Conservation (phyloP, 495 filamentous ascomycete genomes). For the Niebla homalea region DNA sequence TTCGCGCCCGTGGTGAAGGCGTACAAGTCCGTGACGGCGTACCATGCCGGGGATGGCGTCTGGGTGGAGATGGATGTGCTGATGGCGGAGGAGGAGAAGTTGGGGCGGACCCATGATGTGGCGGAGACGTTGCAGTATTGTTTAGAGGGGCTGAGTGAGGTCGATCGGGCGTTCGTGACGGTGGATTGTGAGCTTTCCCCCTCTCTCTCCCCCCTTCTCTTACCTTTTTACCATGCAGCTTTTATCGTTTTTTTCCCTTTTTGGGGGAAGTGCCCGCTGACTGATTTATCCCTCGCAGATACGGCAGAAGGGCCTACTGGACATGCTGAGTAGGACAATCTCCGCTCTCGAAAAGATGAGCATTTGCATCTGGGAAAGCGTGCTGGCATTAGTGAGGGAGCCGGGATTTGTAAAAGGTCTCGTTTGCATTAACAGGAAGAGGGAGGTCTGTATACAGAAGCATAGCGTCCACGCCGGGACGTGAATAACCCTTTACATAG, state of each 20-base stretch:
- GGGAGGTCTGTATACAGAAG: no score
- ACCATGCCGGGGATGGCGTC: slow-evolving; percentile 79
- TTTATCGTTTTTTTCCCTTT: no score
- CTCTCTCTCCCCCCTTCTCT: neutral
- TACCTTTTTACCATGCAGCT: no score
- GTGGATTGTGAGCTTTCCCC: slow-evolving; percentile 8
- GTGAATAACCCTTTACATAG: neutral
- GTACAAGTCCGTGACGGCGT: slow-evolving; percentile 77
- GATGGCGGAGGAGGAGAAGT: slow-evolving; percentile 56
- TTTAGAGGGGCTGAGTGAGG: slow-evolving; percentile 13
- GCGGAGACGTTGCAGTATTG: slow-evolving; percentile 74
- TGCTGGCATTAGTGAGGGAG: neutral
- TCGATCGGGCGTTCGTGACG: slow-evolving; percentile 16
- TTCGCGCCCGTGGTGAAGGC: slow-evolving; percentile 80
- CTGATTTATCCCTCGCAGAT: neutral
- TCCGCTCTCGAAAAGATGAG: neutral
- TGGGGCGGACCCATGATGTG: slow-evolving; percentile 77
- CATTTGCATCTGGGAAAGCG: neutral
- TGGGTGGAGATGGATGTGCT: slow-evolving; percentile 78
- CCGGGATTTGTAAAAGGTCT: neutral
- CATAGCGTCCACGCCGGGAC: no score
- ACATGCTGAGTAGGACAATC: slow-evolving; percentile 6
- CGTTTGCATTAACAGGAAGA: neutral
- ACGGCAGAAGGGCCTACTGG: slow-evolving; percentile 13
- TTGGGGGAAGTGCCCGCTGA: no score